Evolutionary conservation across 768 basidiomycete genomes (phyloP), one percentile per base, ranked within the genome.

Genomic region (Naganishia vaughanmartiniae): DNA sequence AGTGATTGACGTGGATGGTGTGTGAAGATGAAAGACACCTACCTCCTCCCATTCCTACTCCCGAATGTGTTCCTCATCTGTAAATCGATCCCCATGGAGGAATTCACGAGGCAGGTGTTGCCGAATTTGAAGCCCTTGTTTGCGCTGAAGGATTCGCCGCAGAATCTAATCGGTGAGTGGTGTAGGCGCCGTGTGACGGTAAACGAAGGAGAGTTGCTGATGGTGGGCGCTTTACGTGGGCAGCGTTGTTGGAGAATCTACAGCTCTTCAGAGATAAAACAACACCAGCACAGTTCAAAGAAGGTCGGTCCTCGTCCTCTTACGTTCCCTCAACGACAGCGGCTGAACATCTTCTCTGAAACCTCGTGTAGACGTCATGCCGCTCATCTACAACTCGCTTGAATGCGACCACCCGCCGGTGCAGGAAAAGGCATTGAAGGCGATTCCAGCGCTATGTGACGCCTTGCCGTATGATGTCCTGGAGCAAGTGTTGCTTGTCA

Each of bases 61-160:
- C 96, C 96, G 9, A 96, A 96, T 81, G 90, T 98, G 17, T 95
- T 99, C 78, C 85, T 87, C 57, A 98, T 99, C 70, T 88, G 92
- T 26, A 87, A 85, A 70, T 84, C 88, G 28, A 83, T 98, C 58
- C 87, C 90, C 7, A 86, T 91, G 54, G 77, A 85, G 17, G 92
- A 94, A 76, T 99, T 99, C 77, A 89, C 89, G 0, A 83, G 42
- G 42, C 42, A 84, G 21, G 93, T 97, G 2, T 83, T 98, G 4
- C 92, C 93, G 0, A 90, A 88, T 75, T 84, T 98, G 42, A 93
- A 90, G 76, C 95, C 94, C 0, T 82, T 99, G 21, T 99, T 99
- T 73, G 84, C 84, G 0, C 83, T 97, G 77, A 93, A 90, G 79
- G 96, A 99, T 76, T 95, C 96, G 21, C 94, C 95, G 0, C 94